Evolutionary conservation across 495 filamentous ascomycete species (phyloP).

Genomic region (Aspergillus carlsbadensis): DNA sequence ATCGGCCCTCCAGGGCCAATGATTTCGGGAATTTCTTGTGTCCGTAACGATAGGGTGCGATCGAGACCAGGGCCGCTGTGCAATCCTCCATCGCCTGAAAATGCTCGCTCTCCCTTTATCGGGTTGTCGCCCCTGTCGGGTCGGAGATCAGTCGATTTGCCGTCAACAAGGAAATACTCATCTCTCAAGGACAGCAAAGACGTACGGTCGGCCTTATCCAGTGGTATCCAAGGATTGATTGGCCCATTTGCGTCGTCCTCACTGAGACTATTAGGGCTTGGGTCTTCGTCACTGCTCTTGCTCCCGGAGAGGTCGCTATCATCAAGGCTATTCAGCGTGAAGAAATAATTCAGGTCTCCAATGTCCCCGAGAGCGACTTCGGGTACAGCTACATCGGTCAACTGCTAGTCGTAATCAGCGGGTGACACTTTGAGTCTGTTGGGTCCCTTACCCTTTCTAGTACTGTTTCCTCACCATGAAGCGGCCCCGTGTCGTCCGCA

Average conservation of each 20-base stretch:
- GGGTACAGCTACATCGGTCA: not conserved
- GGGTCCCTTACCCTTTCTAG: not conserved
- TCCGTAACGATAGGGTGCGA: constrained; percentile 16
- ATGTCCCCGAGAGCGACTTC: not conserved
- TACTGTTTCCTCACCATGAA: not conserved
- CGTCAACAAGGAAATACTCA: constrained; percentile 36
- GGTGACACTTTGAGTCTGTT: not conserved
- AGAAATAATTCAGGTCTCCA: not conserved
- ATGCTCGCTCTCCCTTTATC: constrained; percentile 20
- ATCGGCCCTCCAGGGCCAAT: constrained; percentile 15
- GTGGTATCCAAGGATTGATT: constrained; percentile 22
- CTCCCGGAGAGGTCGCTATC: not conserved
- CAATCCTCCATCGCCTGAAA: constrained; percentile 21
- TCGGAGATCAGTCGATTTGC: constrained; percentile 26
- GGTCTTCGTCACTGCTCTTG: not conserved
- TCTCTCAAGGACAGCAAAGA: constrained; percentile 26
- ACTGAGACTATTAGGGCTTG: constrained; percentile 7
- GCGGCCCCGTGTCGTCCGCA: not conserved
- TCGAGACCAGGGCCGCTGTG: constrained; percentile 25
- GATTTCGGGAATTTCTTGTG: constrained; percentile 23
- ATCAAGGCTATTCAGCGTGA: not conserved
- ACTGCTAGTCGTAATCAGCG: not conserved
- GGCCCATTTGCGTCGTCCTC: constrained; percentile 16
- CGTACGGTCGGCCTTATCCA: constrained; percentile 25
- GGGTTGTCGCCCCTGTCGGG: constrained; percentile 29